phyloP scores from a whole-genome alignment of 2,329 filamentous ascomycete genomes.

The Grosmannia serpens region DNA sequence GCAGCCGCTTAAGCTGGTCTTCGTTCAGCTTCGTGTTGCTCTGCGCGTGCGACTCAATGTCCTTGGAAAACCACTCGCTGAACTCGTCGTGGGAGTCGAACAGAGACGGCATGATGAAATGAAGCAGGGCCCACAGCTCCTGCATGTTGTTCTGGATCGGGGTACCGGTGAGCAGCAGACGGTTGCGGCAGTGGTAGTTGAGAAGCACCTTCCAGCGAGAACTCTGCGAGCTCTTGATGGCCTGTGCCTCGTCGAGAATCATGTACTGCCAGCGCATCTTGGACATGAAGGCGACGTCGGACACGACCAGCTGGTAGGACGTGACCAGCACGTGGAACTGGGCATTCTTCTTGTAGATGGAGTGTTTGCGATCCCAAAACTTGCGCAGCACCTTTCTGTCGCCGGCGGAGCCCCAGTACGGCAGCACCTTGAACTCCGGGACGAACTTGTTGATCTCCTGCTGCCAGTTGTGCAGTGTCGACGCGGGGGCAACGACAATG shows the following conservation, averaged over 20 bases:
- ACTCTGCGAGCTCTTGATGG: constrained; percentile 95
- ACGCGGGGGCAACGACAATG: constrained; percentile 89
- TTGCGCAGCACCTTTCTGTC: constrained; percentile 95
- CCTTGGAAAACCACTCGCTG: constrained; percentile 88
- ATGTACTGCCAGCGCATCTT: constrained; percentile 99
- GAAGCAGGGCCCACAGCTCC: constrained; percentile 90
- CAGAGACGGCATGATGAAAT: constrained; percentile 99
- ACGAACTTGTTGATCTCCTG: constrained; percentile 96
- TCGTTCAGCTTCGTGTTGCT: constrained; percentile 99
- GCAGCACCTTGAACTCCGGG: constrained; percentile 84
- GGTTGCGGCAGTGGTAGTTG: constrained; percentile 89
- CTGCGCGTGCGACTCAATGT: constrained; percentile 95
- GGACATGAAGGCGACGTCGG: constrained; percentile 94
- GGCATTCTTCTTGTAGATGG: constrained; percentile 86
- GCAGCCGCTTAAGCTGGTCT: constrained; percentile 88
- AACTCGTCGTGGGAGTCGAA: constrained; percentile 93
- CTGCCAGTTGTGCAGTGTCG: constrained; percentile 98
- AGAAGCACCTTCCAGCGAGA: constrained; percentile 94
- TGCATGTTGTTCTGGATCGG: constrained; percentile 99
- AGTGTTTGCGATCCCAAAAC: constrained; percentile 97
- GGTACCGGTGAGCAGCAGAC: constrained; percentile 85
- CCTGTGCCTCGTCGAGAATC: constrained; percentile 97
- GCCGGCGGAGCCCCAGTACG: constrained; percentile 92
- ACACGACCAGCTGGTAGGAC: constrained; percentile 93
- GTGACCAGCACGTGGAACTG: constrained; percentile 94